Base-by-base conservation (phyloP, 2,329 filamentous ascomycete species). In the Monilinia aucupariae region DNA sequence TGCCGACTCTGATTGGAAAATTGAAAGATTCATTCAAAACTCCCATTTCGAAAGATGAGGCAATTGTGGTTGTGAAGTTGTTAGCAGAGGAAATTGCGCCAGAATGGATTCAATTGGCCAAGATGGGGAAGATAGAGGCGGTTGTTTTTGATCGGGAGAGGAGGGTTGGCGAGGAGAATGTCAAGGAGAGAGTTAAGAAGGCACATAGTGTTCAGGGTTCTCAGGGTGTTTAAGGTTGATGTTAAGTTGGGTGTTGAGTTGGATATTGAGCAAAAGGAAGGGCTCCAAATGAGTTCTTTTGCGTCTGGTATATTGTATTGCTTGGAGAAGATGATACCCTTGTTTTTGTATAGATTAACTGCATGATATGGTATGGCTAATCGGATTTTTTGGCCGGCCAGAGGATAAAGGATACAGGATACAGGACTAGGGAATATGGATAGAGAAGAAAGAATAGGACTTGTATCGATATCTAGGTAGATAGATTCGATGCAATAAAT, bases 21-120 rank as follows among this genome's bases (percentile, higher is more conserved):
- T 78, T 92, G 55, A 82, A 81, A 70, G 87, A 91, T 74, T 91
- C 88, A 32, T 77, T 89, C 49, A 73, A 71, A 37, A 71, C 67
- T 7, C 66, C 81, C 0, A 80, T 83, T 50, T 77, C 78, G 1
- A 76, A 74, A 37, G 75, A 77, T 7, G 81, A 83, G 67, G 78
- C 79, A 12, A 76, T 76, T 61, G 71, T 73, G 2, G 81, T 79
- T 71, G 69, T 84, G 58, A 75, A 76, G 59, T 74, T 83, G 45
- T 71, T 83, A 51, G 76, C 76, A 5, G 71, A 76, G 39, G 74
- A 80, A 34, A 76, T 79, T 56, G 75, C 80, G 48, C 79, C 79
- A 12, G 76, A 77, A 52, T 83, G 81, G 81, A 71, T 82, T 39
- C 78, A 75, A 32, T 70, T 81, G 64, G 77, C 81, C 34, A 77